Base-by-base conservation (phyloP, 192 early-diverging fungal species). In the Podila horticola region DNA sequence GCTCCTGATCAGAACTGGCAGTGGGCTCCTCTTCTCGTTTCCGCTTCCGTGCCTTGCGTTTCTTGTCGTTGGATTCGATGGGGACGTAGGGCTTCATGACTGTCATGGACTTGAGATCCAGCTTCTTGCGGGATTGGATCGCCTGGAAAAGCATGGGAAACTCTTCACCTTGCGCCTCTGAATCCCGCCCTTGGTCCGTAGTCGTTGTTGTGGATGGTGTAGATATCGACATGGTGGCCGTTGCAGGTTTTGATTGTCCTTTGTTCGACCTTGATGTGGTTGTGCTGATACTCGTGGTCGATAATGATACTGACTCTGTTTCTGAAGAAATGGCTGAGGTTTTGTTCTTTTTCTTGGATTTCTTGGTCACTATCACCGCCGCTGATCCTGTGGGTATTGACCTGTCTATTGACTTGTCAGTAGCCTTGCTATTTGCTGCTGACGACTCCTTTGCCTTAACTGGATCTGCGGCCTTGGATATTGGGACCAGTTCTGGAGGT, bases 401-500 rank as follows among this genome's bases (percentile, higher is more conserved):
- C 33, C 9, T 48, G 33, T 0, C 17, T 19, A 13, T 52, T 15
- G 36, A 57, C 33, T 19, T 48, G 33, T 0, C 17, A 19, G 5
- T 26, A 26, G 52, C 52, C 10, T 55, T 22, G 22, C 19, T 55
- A 11, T 55, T 55, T 55, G 24, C n/a, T 55, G 24, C 24, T 26
- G 24, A 55, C n/a, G n/a, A 22, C 20, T 55, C 20, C 22, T 22
- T 52, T 52, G n/a, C 34, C 34, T 45, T 45, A 13, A 1, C 8
- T 10, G 34, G 41, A 45, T 45, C 41, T 45, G 41, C 13, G 41
- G 52, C 0, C 8, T 55, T 55, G 9, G 22, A 55, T 55, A 72
- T 72, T 6, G 71, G 71, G 1, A 72, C 34, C 62, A 72, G 41
- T n/a, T 72, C 61, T 59, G 71, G 71, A n/a, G 71, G 71, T 17